A percentile compares a stretch with the other conserved stretches of the same genome.
Conservation (phyloP, 1,284 basidiomycete species). For the Trichosporon faecale region DNA sequence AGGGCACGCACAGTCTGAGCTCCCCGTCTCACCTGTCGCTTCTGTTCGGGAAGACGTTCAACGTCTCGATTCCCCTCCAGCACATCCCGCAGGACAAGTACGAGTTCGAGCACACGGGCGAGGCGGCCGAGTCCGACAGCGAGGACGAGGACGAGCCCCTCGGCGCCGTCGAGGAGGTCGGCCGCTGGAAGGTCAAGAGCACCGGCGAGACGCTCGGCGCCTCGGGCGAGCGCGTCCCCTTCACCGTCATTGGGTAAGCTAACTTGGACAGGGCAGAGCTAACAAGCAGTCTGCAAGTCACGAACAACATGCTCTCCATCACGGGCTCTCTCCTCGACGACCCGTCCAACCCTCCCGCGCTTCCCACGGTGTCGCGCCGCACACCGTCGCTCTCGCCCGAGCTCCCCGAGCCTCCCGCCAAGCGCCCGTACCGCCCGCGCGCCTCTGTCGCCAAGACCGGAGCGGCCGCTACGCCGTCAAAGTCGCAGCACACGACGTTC, state of each 20-base stretch:
- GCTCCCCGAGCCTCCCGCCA: constrained; percentile 54
- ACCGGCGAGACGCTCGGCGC: constrained; percentile 73
- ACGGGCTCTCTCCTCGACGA: constrained; percentile 83
- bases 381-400: constrained; percentile 59
- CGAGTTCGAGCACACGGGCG: constrained; percentile 73
- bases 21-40: constrained; percentile 93
- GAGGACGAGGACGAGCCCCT: constrained; percentile 37
- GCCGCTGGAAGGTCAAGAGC: constrained; percentile 75
- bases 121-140: constrained; percentile 33
- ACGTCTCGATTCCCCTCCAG: constrained; percentile 89
- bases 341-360: constrained; percentile 70
- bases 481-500: constrained; percentile 26
- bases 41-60: constrained; percentile 91
- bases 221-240: constrained; percentile 66
- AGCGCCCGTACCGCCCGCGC: constrained; percentile 34
- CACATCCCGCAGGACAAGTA: constrained; percentile 81
- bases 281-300: constrained; percentile 70
- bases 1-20: constrained; percentile 79
- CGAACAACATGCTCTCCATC: constrained; percentile 92
- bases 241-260: constrained; percentile 84
- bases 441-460: constrained; percentile 56
- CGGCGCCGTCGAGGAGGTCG: constrained; percentile 51
- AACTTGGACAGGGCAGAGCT: constrained; percentile 12
- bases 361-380: constrained; percentile 18
- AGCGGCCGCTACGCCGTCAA: constrained; percentile 56